phyloP scores from a whole-genome alignment of 768 basidiomycete genomes.

The Boletales sp. region DNA sequence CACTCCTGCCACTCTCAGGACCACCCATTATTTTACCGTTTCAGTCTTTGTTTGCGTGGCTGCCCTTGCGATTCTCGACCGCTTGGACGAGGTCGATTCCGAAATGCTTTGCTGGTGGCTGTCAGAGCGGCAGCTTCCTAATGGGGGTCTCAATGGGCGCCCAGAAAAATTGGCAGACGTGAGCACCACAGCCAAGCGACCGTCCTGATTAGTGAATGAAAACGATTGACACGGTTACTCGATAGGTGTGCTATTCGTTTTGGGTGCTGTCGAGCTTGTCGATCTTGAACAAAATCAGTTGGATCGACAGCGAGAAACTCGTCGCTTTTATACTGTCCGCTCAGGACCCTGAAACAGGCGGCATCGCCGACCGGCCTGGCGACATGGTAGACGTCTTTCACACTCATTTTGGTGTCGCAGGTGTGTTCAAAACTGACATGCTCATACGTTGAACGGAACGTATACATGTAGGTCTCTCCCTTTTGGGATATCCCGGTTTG shows the following conservation, averaged over 20 bases:
- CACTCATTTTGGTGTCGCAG: conserved; percentile 88
- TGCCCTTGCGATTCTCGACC: conserved; percentile 81
- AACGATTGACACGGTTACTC: neutral
- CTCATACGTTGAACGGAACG: neutral
- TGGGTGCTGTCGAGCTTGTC: conserved; percentile 91
- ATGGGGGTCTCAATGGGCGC: conserved; percentile 93
- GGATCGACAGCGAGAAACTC: conserved; percentile 85
- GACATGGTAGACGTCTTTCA: conserved; percentile 98
- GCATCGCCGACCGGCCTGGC: conserved; percentile 91
- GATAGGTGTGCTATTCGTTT: conserved; percentile 88
- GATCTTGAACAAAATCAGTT: conserved; percentile 75
- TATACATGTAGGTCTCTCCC: conserved; percentile 61
- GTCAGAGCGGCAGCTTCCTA: conserved; percentile 87
- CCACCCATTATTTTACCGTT: neutral
- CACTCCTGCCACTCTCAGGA: too few species aligned
- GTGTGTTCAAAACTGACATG: conserved; percentile 30
- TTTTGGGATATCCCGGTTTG: conserved; percentile 83
- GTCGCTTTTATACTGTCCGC: conserved; percentile 81
- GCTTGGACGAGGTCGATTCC: conserved; percentile 73
- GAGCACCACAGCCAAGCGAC: conserved; percentile 25
- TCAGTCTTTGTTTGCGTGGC: conserved; percentile 88
- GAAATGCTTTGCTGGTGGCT: conserved; percentile 92
- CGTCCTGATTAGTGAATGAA: too few species aligned
- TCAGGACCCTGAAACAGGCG: conserved; percentile 86
- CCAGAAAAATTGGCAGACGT: conserved; percentile 98